Percentiles rank a stretch among this genome's conserved stretches.
Conservation (phyloP, 176 grass and related monocot genomes). For the Rhynchospora tenuis region DNA sequence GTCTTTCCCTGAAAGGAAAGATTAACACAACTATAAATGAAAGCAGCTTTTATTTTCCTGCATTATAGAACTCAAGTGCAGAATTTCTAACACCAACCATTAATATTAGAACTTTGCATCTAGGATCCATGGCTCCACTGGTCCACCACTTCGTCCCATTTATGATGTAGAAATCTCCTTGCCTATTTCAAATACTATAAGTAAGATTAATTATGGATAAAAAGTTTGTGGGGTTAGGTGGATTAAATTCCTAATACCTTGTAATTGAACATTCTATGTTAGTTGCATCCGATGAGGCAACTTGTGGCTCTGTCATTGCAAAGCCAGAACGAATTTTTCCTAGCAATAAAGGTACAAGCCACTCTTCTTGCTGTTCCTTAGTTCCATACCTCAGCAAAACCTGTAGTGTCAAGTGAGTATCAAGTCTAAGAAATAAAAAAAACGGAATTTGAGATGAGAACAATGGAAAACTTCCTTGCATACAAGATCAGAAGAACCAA, state of each 20-base stretch:
- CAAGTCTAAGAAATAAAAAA: not conserved
- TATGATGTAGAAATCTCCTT: conserved; percentile 88
- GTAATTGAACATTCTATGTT: conserved; percentile 96
- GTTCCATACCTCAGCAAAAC: conserved; percentile 95
- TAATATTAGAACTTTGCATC: conserved; percentile 88
- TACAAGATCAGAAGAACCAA: not conserved
- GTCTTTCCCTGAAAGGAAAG: conserved; percentile 76
- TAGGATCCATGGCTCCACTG: conserved; percentile 94
- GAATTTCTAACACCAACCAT: conserved; percentile 49
- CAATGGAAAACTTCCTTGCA: not conserved
- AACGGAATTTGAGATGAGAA: not conserved
- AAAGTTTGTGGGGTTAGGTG: not conserved
- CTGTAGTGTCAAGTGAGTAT: conserved; percentile 32
- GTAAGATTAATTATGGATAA: not conserved
- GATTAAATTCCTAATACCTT: conserved; percentile 42
- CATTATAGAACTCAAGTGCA: not conserved
- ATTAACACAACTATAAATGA: conserved; percentile 9
- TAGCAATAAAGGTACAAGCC: conserved; percentile 82
- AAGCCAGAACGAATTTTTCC: conserved; percentile 91
- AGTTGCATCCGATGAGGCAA: conserved; percentile 98
- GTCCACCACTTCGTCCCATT: conserved; percentile 96
- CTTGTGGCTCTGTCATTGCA: conserved; percentile 98
- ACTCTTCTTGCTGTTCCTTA: conserved; percentile 76
- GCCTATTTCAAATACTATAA: conserved; percentile 32
- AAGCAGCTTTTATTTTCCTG: not conserved